phyloP scores from a whole-genome alignment of 2,329 filamentous ascomycete genomes.

The Cercospora zeae-maydis region DNA sequence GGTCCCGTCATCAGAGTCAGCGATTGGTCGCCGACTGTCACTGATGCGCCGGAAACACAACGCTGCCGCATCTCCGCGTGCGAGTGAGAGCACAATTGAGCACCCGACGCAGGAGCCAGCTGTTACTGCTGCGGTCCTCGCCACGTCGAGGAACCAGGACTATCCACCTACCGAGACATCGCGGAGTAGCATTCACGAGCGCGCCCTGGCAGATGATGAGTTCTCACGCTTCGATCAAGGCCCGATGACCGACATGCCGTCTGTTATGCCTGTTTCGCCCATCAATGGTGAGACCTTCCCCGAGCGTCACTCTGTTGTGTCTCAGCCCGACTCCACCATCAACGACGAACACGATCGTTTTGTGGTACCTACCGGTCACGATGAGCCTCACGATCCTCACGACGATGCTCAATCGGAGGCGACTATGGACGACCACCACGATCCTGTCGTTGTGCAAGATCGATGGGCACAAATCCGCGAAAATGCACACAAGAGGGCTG shows the following conservation, averaged over 20 bases:
- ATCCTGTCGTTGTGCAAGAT: conserved; percentile 55
- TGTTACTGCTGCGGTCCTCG: conserved; percentile 22
- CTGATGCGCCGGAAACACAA: conserved; percentile 40
- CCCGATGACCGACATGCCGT: conserved; percentile 79
- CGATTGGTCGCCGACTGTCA: conserved; percentile 41
- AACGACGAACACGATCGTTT: conserved; percentile 18
- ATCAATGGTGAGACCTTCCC: conserved; percentile 25
- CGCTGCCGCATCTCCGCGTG: conserved; percentile 7
- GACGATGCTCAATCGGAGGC: conserved; percentile 37
- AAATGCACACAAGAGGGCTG: conserved; percentile 80
- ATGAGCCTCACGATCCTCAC: conserved; percentile 11
- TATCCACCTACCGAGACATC: conserved; percentile 53
- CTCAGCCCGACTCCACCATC: conserved; percentile 15
- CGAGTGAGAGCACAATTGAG: conserved; percentile 25
- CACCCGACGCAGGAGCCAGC: conserved; percentile 12
- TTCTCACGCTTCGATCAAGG: conserved; percentile 80
- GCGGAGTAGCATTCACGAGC: conserved; percentile 58
- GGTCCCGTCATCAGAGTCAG: conserved; percentile 30
- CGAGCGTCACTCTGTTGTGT: conserved; percentile 16
- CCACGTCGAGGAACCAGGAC: conserved; percentile 41
- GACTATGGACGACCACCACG: conserved; percentile 38
- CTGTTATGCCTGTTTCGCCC: conserved; percentile 60
- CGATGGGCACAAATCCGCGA: conserved; percentile 95
- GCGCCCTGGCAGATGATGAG: conserved; percentile 57
- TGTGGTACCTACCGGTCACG: conserved; percentile 9